Evolutionary conservation across 2,329 filamentous ascomycete species (phyloP), one percentile per base, ranked within the genome.

Genomic region (Anthostomella pinea): DNA sequence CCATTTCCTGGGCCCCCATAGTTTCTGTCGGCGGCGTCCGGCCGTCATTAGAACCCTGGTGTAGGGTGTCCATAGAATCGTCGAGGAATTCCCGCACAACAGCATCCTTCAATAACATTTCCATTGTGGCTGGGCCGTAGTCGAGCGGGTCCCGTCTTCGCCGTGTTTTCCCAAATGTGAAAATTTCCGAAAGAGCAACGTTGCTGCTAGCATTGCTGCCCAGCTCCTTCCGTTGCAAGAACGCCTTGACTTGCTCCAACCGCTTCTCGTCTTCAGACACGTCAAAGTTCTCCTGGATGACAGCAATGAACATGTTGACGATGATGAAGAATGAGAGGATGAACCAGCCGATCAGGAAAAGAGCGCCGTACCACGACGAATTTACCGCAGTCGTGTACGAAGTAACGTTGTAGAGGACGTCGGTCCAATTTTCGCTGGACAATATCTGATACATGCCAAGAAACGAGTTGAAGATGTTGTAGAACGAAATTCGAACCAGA

Each of bases 291-390:
- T 98, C 93, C 63, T 98, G 93, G 49, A 98, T 98, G 67, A 98
- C 93, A 72, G 93, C 93, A 86, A 98, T 97, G 72, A 98, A 98
- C 93, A 98, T 98, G 59, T 97, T 98, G 68, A 98, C 69, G 44
- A 97, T 78, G 66, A 98, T 95, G 59, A 97, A 91, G 62, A 94
- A 96, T 5, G 89, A 77, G 27, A 98, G 75, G 39, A 95, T 93
- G 63, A 95, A 97, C 93, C 93, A 98, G 49, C 90, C 76, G 46
- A 96, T 87, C 51, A 95, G 75, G 53, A 98, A 96, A 1, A 87
- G 74, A 7, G 91, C 89, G 8, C 87, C 89, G 38, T 97, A 89
- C 91, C 93, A 97, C 7, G 86, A 78, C n/a, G 87, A 94, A 24
- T 81, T 73, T 49, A 73, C 79, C 5, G 58, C 54, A 8, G 73